A percentile compares a stretch with the other conserved stretches of the same genome.
These are phyloP conservation scores for Bryoerythrophyllum caledonicum DNA, from an alignment of 225 moss, liverwort and hornwort genomes.

Conservation along the genomic window DNA sequence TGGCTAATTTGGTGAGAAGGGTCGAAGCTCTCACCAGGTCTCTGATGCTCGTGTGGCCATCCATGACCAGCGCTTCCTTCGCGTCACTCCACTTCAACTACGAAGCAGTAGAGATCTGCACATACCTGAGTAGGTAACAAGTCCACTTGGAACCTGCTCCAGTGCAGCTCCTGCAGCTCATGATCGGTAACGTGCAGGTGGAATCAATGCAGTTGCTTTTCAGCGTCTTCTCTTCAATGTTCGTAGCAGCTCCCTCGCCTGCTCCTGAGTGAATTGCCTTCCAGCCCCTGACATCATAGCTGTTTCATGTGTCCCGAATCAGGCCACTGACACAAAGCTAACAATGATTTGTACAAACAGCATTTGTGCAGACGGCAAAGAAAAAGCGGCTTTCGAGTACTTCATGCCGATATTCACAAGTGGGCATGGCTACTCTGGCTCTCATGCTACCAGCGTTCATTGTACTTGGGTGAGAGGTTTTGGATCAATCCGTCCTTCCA, in stretches of 20 bases:
- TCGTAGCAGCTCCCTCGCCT: neutral
- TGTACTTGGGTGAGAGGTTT: neutral
- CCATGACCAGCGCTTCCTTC: neutral
- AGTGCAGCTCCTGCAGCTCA: neutral
- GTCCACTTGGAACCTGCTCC: neutral
- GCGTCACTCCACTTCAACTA: neutral
- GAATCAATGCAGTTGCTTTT: constrained; percentile 2
- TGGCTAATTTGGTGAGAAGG: neutral
- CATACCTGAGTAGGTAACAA: neutral
- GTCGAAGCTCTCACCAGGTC: neutral
- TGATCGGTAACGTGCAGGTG: neutral
- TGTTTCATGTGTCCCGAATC: neutral
- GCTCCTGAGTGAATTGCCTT: neutral
- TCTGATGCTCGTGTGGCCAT: neutral
- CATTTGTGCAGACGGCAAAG: too few relatives aligned
- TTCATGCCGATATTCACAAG: neutral
- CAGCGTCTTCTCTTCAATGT: neutral
- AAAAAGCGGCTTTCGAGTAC: neutral
- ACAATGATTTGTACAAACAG: too few relatives aligned
- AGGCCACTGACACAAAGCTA: neutral
- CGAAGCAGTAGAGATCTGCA: neutral
- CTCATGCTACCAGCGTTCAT: neutral
- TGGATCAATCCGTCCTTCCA: neutral
- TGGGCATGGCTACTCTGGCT: neutral
- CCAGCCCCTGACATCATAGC: neutral